Conservation (phyloP, 805 yeast species). For the Kuraishia ogatae region DNA sequence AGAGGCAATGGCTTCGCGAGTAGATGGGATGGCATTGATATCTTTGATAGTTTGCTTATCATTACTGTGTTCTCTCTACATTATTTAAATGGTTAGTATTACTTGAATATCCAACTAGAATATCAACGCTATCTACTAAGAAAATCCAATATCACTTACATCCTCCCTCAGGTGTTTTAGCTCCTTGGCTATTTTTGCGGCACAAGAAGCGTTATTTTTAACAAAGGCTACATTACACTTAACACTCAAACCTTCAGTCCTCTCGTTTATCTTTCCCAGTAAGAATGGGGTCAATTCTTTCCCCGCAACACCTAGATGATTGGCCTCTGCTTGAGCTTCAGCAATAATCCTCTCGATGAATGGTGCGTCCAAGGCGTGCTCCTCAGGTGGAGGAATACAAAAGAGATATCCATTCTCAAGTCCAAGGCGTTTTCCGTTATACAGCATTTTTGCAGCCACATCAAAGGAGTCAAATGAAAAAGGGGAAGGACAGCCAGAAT, state of each 20-base stretch:
- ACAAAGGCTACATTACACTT: slow-evolving; percentile 69
- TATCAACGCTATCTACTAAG: too few relatives aligned
- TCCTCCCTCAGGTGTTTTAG: slow-evolving; percentile 26
- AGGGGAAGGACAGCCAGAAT: slow-evolving; percentile 68
- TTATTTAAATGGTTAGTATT: neutral
- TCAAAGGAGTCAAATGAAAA: slow-evolving; percentile 42
- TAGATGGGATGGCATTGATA: neutral
- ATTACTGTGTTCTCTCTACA: neutral
- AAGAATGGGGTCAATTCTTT: slow-evolving; percentile 77
- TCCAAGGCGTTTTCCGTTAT: slow-evolving; percentile 38
- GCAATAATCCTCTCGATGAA: slow-evolving; percentile 49
- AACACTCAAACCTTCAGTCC: slow-evolving; percentile 66
- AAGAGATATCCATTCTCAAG: slow-evolving; percentile 64
- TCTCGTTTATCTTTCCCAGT: slow-evolving; percentile 51
- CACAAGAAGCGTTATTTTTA: slow-evolving; percentile 63
- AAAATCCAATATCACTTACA: slow-evolving; percentile 3
- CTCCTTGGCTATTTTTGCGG: slow-evolving; percentile 56
- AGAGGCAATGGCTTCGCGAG: neutral
- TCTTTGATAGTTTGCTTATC: too few relatives aligned
- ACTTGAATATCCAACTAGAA: too few relatives aligned
- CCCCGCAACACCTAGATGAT: slow-evolving; percentile 44
- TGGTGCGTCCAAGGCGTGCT: slow-evolving; percentile 45
- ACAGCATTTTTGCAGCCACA: slow-evolving; percentile 57
- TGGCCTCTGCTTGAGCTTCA: slow-evolving; percentile 51
- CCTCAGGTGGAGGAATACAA: slow-evolving; percentile 75